These are phyloP conservation scores for Gastroboletus turbinatus DNA, from an alignment of 1,284 basidiomycete genomes.

Conservation along the genomic window DNA sequence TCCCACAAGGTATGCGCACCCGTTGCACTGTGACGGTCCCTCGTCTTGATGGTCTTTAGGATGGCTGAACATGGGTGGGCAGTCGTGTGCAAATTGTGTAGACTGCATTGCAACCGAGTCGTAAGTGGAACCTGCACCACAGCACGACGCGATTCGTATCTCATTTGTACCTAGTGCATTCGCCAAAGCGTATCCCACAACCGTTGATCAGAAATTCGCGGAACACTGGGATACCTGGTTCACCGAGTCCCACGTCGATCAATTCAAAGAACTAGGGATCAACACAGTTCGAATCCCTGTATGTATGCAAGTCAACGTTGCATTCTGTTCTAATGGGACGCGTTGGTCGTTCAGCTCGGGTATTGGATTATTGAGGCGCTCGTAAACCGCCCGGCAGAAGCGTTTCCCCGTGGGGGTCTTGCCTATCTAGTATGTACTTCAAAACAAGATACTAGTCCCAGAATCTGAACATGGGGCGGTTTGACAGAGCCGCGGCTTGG, in stretches of 20 bases:
- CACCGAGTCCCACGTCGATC: conserved; percentile 56
- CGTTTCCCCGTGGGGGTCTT: conserved; percentile 69
- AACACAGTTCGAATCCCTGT: conserved; percentile 78
- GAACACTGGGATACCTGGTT: conserved; percentile 77
- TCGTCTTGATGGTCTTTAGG: conserved; percentile 28
- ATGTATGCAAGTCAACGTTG: conserved; percentile 20
- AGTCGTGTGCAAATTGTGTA: conserved; percentile 41
- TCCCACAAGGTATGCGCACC: conserved; percentile 41
- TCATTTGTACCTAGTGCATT: conserved; percentile 44
- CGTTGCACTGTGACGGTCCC: background rate
- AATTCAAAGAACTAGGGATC: conserved; percentile 52
- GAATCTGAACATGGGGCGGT: background rate
- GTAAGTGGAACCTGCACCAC: conserved; percentile 29
- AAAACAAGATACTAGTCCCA: background rate
- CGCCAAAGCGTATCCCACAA: conserved; percentile 55
- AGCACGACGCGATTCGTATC: background rate
- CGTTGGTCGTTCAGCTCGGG: conserved; percentile 50
- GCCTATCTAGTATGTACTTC: conserved; percentile 49
- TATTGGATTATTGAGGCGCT: conserved; percentile 79
- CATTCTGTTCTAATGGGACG: background rate
- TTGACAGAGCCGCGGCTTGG: conserved; percentile 56
- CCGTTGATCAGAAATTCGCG: conserved; percentile 58
- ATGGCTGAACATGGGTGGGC: conserved; percentile 53
- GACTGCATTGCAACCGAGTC: conserved; percentile 48
- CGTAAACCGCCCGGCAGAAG: conserved; percentile 60